These are phyloP conservation scores for Aurifilum marmelostoma DNA, from an alignment of 2,329 filamentous ascomycete species.

Conservation along the genomic window DNA sequence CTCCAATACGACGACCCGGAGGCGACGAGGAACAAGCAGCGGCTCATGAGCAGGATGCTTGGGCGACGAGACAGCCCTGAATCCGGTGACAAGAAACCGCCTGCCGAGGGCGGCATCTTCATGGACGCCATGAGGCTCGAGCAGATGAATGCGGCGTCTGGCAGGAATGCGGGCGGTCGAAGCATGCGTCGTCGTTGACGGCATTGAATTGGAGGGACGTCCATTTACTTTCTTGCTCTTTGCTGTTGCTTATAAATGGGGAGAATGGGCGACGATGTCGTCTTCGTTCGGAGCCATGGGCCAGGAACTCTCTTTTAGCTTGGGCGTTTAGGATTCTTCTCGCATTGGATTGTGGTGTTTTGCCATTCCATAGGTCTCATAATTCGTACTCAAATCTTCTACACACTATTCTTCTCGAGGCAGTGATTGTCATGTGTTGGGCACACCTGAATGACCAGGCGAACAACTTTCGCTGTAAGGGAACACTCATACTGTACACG, in stretches of 20 bases:
- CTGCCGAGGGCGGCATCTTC: not conserved
- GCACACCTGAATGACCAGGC: too few relatives aligned
- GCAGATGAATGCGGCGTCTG: not conserved
- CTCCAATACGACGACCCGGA: slow-evolving; percentile 57
- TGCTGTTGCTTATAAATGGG: not conserved
- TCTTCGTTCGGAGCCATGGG: not conserved
- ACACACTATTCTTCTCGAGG: not conserved
- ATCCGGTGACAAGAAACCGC: not conserved
- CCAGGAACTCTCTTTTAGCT: not conserved
- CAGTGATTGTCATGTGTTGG: not conserved
- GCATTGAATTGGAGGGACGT: too few relatives aligned
- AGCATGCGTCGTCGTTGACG: not conserved
- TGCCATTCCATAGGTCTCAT: not conserved
- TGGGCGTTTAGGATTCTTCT: not conserved
- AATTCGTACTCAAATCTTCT: not conserved
- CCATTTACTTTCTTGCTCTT: not conserved
- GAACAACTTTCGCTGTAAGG: not conserved
- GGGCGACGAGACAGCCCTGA: slow-evolving; percentile 27
- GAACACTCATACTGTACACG: not conserved
- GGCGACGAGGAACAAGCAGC: slow-evolving; percentile 47
- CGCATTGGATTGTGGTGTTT: not conserved
- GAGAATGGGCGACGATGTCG: not conserved
- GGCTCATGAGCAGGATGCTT: slow-evolving; percentile 50
- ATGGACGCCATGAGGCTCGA: slow-evolving; percentile 6
- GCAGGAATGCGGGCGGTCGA: not conserved